Evolutionary conservation across 257 asterid species (phyloP).

Genomic region (Solanum bulbocastanum): DNA sequence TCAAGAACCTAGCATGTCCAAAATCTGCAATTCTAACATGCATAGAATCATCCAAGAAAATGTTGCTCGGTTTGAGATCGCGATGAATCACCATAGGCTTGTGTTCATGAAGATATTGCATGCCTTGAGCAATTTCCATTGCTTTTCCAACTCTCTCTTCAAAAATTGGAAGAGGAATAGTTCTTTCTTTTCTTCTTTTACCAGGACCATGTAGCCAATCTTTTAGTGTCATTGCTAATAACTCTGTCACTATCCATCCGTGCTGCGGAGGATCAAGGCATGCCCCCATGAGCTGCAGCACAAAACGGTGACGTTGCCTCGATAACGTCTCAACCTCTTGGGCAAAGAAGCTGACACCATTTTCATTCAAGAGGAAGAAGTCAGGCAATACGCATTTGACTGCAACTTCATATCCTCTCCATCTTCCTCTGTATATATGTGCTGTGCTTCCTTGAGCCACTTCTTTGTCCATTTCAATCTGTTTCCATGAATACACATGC

Average conservation of each 20-base stretch:
- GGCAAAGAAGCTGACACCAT: constrained; percentile 46
- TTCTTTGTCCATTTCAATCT: constrained; percentile 47
- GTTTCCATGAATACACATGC: not conserved
- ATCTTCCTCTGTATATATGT: constrained; percentile 48
- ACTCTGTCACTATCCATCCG: constrained; percentile 66
- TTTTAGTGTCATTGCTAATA: constrained; percentile 33
- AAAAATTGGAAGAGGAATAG: constrained; percentile 32
- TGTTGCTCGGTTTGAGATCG: constrained; percentile 65
- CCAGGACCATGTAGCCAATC: constrained; percentile 74
- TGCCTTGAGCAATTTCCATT: constrained; percentile 61
- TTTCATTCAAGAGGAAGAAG: constrained; percentile 51
- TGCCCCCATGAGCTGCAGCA: constrained; percentile 65
- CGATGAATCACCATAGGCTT: constrained; percentile 63
- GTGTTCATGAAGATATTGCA: constrained; percentile 68
- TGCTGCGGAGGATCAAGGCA: constrained; percentile 52
- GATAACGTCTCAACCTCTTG: constrained; percentile 66
- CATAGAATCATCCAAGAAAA: constrained; percentile 52
- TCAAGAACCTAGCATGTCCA: constrained; percentile 71
- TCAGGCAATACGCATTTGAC: constrained; percentile 61
- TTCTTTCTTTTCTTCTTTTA: constrained; percentile 38
- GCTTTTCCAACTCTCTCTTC: constrained; percentile 48
- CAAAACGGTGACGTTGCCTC: constrained; percentile 62
- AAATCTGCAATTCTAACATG: constrained; percentile 73
- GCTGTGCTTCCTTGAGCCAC: constrained; percentile 72
- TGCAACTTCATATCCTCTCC: constrained; percentile 67